Conservation (phyloP, 2,329 filamentous ascomycete species). For the Mariannaea elegans region DNA sequence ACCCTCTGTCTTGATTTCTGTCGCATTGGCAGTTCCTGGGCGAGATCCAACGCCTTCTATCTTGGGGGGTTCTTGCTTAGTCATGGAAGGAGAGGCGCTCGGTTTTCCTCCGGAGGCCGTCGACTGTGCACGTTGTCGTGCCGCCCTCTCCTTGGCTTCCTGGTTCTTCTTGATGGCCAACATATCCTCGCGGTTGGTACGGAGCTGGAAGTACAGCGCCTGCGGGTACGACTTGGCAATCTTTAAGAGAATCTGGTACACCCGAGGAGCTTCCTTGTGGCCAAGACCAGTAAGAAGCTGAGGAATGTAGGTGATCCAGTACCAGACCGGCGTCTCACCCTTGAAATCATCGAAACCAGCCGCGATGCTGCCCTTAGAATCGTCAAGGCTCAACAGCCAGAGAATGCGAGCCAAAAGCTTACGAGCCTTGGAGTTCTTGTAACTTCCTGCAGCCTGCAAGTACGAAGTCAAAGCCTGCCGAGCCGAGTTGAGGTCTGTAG, state of each 20-base stretch:
- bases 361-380: constrained; percentile 83
- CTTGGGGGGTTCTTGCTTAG: constrained; percentile 61
- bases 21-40: constrained; percentile 61
- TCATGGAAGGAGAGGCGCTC: constrained; percentile 56
- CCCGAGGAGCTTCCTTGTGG: constrained; percentile 88
- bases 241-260: constrained; percentile 86
- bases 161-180: constrained; percentile 89
- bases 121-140: constrained; percentile 59
- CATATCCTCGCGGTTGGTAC: constrained; percentile 95
- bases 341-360: constrained; percentile 95
- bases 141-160: constrained; percentile 74
- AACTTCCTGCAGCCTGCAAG: constrained; percentile 92
- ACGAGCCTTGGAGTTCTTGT: constrained; percentile 95
- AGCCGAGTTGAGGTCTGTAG: constrained; percentile 81
- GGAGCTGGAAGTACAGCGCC: constrained; percentile 92
- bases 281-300: constrained; percentile 92
- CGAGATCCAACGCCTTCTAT: constrained; percentile 52
- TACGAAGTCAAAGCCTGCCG: constrained; percentile 96
- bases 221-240: constrained; percentile 97
- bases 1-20: constrained; percentile 57
- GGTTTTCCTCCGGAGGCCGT: constrained; percentile 55
- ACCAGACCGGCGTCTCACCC: constrained; percentile 97
- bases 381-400: constrained; percentile 94
- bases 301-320: constrained; percentile 99
- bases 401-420: constrained; percentile 93